Conservation (phyloP, 768 basidiomycete genomes). For the Trametes cubensis region DNA sequence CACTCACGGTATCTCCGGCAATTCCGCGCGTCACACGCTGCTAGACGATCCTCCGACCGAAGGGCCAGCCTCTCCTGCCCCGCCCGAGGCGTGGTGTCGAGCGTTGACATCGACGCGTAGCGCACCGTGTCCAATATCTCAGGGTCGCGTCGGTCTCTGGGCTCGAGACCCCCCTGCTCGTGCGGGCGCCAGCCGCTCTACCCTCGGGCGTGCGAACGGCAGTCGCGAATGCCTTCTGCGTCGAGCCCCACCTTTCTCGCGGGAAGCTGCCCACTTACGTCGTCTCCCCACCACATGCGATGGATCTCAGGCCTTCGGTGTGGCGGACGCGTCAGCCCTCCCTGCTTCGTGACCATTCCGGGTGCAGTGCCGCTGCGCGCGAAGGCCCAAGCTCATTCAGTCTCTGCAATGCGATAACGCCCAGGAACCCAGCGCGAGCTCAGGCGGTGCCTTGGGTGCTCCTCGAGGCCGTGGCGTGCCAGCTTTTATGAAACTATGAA, state of each 20-base stretch:
- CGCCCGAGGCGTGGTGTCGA: background rate
- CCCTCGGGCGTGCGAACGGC: background rate
- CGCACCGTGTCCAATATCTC: background rate
- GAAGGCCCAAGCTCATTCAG: conserved; percentile 1
- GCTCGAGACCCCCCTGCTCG: background rate
- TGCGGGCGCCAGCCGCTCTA: background rate
- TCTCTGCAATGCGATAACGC: background rate
- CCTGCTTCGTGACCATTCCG: conserved; percentile 7
- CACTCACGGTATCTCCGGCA: conserved; percentile 3
- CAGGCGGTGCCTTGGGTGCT: conserved; percentile 17
- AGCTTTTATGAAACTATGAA: conserved; percentile 16
- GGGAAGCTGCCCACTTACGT: conserved; percentile 12
- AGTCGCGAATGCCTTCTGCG: background rate
- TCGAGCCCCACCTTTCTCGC: conserved; percentile 1
- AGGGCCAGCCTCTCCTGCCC: background rate
- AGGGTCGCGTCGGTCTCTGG: background rate
- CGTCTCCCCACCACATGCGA: conserved; percentile 1
- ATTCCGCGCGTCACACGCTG: background rate
- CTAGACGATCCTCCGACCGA: background rate
- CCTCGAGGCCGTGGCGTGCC: conserved; percentile 14
- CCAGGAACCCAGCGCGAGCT: background rate
- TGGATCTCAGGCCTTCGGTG: conserved; percentile 2
- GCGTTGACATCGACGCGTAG: background rate
- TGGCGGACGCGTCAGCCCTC: background rate
- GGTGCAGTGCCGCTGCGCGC: conserved; percentile 4